A percentile compares a stretch with the other conserved stretches of the same genome.
phyloP scores from a whole-genome alignment of 1,139 yeast species.

The Candida tropicalis region DNA sequence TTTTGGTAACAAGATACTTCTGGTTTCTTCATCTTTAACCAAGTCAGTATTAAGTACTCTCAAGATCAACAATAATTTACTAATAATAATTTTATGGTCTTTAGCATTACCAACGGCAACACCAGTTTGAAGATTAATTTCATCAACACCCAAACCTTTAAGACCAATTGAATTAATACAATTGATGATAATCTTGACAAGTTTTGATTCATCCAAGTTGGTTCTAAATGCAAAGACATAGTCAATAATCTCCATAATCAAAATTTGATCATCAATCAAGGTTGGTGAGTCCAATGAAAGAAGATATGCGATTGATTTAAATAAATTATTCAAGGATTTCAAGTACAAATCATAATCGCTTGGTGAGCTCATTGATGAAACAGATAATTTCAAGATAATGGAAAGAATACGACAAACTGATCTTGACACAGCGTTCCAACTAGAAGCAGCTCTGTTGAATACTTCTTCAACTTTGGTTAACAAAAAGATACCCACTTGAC shows the following conservation, averaged over 20 bases:
- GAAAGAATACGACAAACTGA: slow-evolving; percentile 63
- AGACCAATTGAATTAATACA: slow-evolving; percentile 56
- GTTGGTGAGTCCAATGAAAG: slow-evolving; percentile 48
- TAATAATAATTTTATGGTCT: slow-evolving; percentile 57
- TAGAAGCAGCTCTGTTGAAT: slow-evolving; percentile 51
- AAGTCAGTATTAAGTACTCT: slow-evolving; percentile 56
- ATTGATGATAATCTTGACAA: slow-evolving; percentile 40
- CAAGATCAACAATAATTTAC: slow-evolving; percentile 61
- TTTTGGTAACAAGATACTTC: slow-evolving; percentile 50
- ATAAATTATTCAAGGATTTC: slow-evolving; percentile 33
- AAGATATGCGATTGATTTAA: slow-evolving; percentile 47
- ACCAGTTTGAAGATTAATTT: slow-evolving; percentile 25
- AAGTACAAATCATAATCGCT: slow-evolving; percentile 32
- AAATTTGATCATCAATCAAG: slow-evolving; percentile 60
- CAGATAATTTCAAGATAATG: slow-evolving; percentile 48
- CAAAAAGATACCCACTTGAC: slow-evolving; percentile 55
- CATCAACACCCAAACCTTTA: slow-evolving; percentile 54
- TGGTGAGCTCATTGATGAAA: slow-evolving; percentile 27
- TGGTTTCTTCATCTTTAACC: slow-evolving; percentile 34
- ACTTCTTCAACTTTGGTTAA: slow-evolving; percentile 48
- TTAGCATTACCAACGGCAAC: slow-evolving; percentile 32
- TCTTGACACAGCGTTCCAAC: slow-evolving; percentile 66
- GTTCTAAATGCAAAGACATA: slow-evolving; percentile 48
- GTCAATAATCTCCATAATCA: slow-evolving; percentile 60
- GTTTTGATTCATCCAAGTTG: slow-evolving; percentile 39